phyloP scores from a whole-genome alignment of 352 stramenopile genomes.

The Albugo laibachii region DNA sequence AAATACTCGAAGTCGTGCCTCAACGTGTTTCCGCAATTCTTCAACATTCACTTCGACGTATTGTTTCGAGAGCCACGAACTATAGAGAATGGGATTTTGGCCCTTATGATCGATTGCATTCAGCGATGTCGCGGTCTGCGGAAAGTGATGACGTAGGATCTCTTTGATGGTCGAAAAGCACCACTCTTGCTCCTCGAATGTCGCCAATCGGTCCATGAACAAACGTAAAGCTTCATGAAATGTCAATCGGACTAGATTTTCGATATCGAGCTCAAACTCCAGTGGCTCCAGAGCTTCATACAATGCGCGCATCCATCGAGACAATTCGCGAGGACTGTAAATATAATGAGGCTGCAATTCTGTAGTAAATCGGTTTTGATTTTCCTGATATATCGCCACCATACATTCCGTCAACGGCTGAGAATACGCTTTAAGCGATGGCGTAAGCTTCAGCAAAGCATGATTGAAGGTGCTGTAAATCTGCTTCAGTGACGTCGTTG shows the following conservation, averaged over 20 bases:
- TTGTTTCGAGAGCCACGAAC: conserved; percentile 95
- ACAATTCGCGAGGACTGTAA: conserved; percentile 98
- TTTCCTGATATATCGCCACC: conserved; percentile 97
- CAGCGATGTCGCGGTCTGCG: conserved; percentile 48
- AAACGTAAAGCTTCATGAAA: conserved; percentile 97
- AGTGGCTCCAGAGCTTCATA: conserved; percentile 95
- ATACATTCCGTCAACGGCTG: conserved; percentile 96
- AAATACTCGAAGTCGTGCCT: conserved; percentile 93
- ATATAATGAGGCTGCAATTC: conserved; percentile 97
- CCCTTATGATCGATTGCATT: conserved; percentile 49
- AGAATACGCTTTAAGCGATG: conserved; percentile 91
- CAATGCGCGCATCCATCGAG: conserved; percentile 96
- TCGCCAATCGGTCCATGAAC: conserved; percentile 98
- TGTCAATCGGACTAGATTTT: conserved; percentile 94
- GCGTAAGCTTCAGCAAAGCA: conserved; percentile 96
- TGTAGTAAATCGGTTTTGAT: conserved; percentile 89
- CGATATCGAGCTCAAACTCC: conserved; percentile 87
- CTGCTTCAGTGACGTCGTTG: conserved; percentile 88
- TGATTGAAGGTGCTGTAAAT: conserved; percentile 99
- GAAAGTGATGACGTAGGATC: conserved; percentile 62
- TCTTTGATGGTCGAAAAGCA: conserved; percentile 83
- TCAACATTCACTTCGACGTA: conserved; percentile 87
- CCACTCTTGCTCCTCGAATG: conserved; percentile 90
- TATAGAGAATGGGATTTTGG: conserved; percentile 92
- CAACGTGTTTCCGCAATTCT: conserved; percentile 92